Conservation (phyloP, 1,139 yeast genomes). For the Scheffersomyces segobiensis region DNA sequence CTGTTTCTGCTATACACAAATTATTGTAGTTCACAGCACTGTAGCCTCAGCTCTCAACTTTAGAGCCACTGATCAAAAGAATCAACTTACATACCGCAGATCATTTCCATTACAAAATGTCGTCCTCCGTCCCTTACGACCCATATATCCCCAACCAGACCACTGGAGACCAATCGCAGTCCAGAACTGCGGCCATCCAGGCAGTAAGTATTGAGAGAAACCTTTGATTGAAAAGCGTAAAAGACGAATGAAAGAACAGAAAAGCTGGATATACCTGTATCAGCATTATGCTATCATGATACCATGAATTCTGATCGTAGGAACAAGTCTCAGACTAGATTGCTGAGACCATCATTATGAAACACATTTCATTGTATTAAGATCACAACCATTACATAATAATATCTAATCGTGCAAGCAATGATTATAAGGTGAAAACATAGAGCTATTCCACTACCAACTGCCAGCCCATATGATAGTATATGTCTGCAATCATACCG, state of each 20-base stretch:
- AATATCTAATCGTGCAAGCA: no score
- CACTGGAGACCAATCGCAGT: conserved; percentile 52
- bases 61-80: background rate
- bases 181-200: conserved; percentile 82
- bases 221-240: background rate
- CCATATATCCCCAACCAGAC: conserved; percentile 78
- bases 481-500: background rate
- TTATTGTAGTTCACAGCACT: background rate
- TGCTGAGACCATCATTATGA: no score
- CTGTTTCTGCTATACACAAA: background rate
- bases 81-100: background rate
- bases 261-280: no score
- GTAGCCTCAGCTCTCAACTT: background rate
- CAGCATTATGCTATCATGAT: no score
- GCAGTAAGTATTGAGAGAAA: conserved; percentile 52
- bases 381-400: no score
- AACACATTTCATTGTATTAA: no score
- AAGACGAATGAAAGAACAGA: background rate
- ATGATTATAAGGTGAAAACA: no score
- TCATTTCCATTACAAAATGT: conserved; percentile 40
- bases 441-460: no score
- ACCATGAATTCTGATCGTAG: no score
- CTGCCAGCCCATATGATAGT: no score
- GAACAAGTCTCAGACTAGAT: no score
- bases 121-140: conserved; percentile 85